Evolutionary conservation across 2,329 filamentous ascomycete species (phyloP), one percentile per base, ranked within the genome.

Genomic region (Akanthomyces lecanii): DNA sequence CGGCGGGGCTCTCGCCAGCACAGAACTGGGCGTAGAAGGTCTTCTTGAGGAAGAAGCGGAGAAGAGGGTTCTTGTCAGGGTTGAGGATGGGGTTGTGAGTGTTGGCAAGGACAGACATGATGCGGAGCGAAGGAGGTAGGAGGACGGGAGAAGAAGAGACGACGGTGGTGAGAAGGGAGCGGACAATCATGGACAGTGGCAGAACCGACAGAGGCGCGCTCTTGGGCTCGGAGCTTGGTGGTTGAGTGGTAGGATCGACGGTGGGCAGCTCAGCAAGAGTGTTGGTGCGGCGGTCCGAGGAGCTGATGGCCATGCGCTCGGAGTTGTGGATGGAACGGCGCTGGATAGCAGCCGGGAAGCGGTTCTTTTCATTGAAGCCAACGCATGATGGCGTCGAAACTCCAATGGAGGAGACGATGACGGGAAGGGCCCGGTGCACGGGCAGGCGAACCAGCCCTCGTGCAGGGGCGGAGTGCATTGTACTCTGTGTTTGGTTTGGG

Each of bases 11-110:
- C 75, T 92, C 89, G 33, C 93, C 93, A 0, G 91, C 91, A 74
- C 93, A 97, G 75, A 96, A 97, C 70, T 97, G 93, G 28, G 87
- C 86, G 73, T 97, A 97, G 70, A 97, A 92, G 0, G 91, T 96
- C 71, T 87, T 85, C 73, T 92, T 92, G 56, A 97, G 79, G 48
- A 92, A 72, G 64, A 80, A 84, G 50, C 86, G 83, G 18, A 96
- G 81, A 1, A 94, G 53, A 0, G 85, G 85, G 72, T 96, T 97
- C 59, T 78, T 81, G 71, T 96, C 91, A 5, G 92, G 87, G 73
- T 89, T 88, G 63, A 95, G 80, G 0, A 92, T 61, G 1, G 84
- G 78, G 63, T 79, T 87, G 57, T 83, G 83, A 30, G 89, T 87
- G 73, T 91, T 82, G 12, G 92, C 89, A 68, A 96, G 83, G 25